Evolutionary conservation across 2,329 filamentous ascomycete species (phyloP).

Genomic region (Cladophialophora immunda): DNA sequence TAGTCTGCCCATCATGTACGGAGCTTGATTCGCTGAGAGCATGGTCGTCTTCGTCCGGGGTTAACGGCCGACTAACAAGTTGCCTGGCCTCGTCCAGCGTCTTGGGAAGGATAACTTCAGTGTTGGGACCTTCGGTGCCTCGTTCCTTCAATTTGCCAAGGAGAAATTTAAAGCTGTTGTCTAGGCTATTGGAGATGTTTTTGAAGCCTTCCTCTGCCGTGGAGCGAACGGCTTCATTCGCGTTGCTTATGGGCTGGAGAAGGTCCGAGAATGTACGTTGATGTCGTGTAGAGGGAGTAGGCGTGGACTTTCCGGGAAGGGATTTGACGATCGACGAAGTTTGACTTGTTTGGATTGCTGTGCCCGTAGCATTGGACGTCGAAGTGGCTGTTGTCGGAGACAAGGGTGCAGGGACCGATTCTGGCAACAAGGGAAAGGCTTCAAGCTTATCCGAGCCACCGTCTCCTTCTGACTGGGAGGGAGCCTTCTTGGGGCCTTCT

Average conservation of each 20-base stretch:
- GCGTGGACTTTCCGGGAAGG: slow-evolving; percentile 28
- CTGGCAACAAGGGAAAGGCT: slow-evolving; percentile 40
- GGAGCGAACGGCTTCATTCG: slow-evolving; percentile 83
- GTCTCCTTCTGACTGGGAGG: slow-evolving; percentile 56
- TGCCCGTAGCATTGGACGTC: slow-evolving; percentile 42
- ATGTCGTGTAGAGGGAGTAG: slow-evolving; percentile 57
- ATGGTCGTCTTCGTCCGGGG: slow-evolving; percentile 59
- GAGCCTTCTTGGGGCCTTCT: slow-evolving; percentile 69
- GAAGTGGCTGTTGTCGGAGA: slow-evolving; percentile 32
- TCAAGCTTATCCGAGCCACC: slow-evolving; percentile 41
- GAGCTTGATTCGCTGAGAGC: slow-evolving; percentile 62
- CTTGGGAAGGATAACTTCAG: slow-evolving; percentile 71
- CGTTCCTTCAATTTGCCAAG: slow-evolving; percentile 84
- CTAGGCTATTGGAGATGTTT: slow-evolving; percentile 87
- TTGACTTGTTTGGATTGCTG: slow-evolving; percentile 39
- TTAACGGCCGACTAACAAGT: slow-evolving; percentile 70
- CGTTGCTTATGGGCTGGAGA: slow-evolving; percentile 82
- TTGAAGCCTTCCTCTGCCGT: slow-evolving; percentile 93
- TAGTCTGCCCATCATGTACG: slow-evolving; percentile 47
- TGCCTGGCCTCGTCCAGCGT: slow-evolving; percentile 93
- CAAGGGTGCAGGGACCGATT: slow-evolving; percentile 23
- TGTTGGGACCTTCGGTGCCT: slow-evolving; percentile 58
- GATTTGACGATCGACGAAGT: slow-evolving; percentile 39
- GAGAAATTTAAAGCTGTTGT: slow-evolving; percentile 92
- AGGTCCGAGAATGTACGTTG: slow-evolving; percentile 84